Percentiles rank a stretch among this genome's conserved stretches.
Evolutionary conservation across 139 green algal species (phyloP).

Genomic region (Astrephomene gubernaculifera): DNA sequence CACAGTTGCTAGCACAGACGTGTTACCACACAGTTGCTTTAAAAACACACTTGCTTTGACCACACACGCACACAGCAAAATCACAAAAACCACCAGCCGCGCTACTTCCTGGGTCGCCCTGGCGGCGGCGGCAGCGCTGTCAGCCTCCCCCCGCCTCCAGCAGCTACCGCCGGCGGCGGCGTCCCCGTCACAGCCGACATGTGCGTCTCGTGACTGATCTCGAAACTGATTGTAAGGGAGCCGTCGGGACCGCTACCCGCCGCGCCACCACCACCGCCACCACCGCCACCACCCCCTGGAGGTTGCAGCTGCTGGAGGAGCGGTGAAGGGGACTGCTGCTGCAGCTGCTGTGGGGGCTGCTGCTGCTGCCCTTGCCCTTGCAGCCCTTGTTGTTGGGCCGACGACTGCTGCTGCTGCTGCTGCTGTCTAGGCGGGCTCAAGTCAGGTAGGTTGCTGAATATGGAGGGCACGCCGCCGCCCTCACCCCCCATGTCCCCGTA

Average conservation of each 20-base stretch:
- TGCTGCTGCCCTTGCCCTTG: not conserved
- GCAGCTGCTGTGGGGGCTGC: not conserved
- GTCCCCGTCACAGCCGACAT: not conserved
- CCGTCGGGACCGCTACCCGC: not conserved
- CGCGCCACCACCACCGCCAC: not conserved
- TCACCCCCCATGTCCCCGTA: constrained; percentile 5
- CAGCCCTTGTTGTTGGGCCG: not conserved
- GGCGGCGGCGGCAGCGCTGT: no score
- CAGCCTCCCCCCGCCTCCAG: no score
- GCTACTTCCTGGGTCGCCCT: no score
- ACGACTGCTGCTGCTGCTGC: not conserved
- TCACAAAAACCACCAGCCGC: no score
- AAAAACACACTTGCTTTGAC: no score
- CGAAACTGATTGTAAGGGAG: not conserved
- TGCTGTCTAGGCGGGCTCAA: not conserved
- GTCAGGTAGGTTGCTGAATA: not conserved
- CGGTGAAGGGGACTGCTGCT: no score
- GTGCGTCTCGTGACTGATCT: constrained; percentile 1
- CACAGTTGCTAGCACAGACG: no score
- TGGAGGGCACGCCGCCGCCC: not conserved
- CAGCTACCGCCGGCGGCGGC: no score
- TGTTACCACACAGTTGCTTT: no score
- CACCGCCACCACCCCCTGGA: not conserved
- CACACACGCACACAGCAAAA: no score
- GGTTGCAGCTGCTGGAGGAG: not conserved